These are phyloP conservation scores for Trametes villosa DNA, from an alignment of 768 basidiomycete species.

Conservation along the genomic window DNA sequence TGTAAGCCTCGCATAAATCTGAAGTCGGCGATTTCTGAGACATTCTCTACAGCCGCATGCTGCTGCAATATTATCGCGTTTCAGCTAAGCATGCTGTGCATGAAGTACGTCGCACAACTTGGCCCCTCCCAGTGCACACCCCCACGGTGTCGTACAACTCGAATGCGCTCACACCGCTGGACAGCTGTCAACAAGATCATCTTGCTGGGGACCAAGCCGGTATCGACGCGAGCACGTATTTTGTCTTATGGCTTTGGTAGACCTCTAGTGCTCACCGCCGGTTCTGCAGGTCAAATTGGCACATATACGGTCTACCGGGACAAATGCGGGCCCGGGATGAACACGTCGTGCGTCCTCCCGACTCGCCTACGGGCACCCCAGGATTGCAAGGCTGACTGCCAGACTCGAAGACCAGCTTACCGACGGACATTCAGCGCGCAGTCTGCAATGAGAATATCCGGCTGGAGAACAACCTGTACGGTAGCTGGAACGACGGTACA, in stretches of 20 bases:
- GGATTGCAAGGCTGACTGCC: too few relatives aligned
- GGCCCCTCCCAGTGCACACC: too few relatives aligned
- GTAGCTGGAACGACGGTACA: conserved; percentile 13
- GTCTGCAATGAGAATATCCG: conserved; percentile 21
- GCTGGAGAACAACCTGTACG: conserved; percentile 23
- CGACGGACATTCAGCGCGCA: conserved; percentile 15
- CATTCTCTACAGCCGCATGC: not conserved
- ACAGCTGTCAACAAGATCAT: conserved; percentile 5
- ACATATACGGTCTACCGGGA: conserved; percentile 5
- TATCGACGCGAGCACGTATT: conserved; percentile 13
- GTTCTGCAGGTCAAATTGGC: conserved; percentile 2
- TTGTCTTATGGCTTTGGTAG: not conserved
- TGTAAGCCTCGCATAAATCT: not conserved
- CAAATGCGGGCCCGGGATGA: conserved; percentile 19
- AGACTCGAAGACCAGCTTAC: conserved; percentile 14
- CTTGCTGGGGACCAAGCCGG: not conserved
- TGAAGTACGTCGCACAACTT: conserved; percentile 9
- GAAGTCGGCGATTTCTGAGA: not conserved
- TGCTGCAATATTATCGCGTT: conserved; percentile 17
- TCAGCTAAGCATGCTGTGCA: conserved; percentile 16
- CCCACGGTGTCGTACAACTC: not conserved
- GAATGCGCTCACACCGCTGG: not conserved
- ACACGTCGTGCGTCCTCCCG: conserved; percentile 4
- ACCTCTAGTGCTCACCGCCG: too few relatives aligned
- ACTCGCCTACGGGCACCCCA: not conserved